A percentile compares a stretch with the other conserved stretches of the same genome.
Evolutionary conservation across 768 basidiomycete species (phyloP).

Genomic region (Coprinellus micaceus): DNA sequence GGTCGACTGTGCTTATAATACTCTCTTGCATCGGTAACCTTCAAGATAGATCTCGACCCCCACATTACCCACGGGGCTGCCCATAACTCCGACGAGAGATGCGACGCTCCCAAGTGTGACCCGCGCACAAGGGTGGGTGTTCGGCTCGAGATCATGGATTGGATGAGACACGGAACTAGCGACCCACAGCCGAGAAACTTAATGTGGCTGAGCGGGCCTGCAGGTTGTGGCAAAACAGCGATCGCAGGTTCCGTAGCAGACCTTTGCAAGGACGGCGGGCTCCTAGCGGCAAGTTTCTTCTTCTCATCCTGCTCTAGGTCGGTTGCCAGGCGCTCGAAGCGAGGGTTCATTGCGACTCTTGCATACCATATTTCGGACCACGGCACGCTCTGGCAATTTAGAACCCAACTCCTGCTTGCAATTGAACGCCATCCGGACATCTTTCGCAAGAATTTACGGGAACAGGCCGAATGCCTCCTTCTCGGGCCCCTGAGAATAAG

Average conservation of each 20-base stretch:
- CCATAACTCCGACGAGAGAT: no score
- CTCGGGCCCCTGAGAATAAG: no score
- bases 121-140: no score
- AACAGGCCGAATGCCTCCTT: no score
- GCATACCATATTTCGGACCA: neutral
- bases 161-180: no score
- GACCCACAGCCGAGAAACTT: no score
- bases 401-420: neutral
- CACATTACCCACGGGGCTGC: no score
- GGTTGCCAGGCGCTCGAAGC: neutral
- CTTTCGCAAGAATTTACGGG: neutral
- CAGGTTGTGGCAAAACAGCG: conserved; percentile 10
- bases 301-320: conserved; percentile 6
- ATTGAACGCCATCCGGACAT: neutral
- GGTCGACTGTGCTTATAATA: no score
- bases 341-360: neutral
- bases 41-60: no score
- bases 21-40: no score
- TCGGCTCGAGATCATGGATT: no score
- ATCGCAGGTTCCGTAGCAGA: conserved; percentile 11
- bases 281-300: conserved; percentile 11
- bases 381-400: neutral
- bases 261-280: neutral
- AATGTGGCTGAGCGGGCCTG: conserved; percentile 10
- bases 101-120: no score